Evolutionary conservation across 805 yeast species (phyloP), one percentile per base, ranked within the genome.

Genomic region (Yamadazyma olivae): DNA sequence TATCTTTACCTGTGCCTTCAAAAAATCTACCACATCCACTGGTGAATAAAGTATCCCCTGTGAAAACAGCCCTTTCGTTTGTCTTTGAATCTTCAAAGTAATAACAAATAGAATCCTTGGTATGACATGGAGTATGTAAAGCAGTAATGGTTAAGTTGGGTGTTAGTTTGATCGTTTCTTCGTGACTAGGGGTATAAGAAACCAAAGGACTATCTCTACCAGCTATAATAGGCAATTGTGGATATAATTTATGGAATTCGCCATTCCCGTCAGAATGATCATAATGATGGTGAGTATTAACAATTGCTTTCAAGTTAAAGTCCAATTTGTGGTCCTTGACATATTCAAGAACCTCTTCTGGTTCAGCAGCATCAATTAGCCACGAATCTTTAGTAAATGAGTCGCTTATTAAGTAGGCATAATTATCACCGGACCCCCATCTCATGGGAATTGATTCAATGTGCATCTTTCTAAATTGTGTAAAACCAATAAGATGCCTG

Each of bases 21-120:
- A 93, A 93, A 61, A 93, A 93, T 36, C 98, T 71, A 8, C 99
- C 99, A 57, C 97, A 90, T 2, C 99, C 99, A 28, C 91, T 86
- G 30, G 77, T 84, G 63, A 93, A 93, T 28, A 93, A 67, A 0
- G 99, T 93, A 60, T 93, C 99, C 9, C 99, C 99, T 0, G 97
- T 87, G 63, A 93, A 88, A 2, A 93, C 89, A 3, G 83, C 89
- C 44, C 69, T 70, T 47, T 88, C 77, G 22, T 70, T 72, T 1
- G 89, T 77, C 23, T 58, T 55, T n/a, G 56, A 48, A 55, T 91
- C 98, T 31, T 67, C 66, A 0, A 76, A 88, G 49, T 61, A 83
- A 60, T 88, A 93, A 54, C 98, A 91, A 41, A 93, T 85, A 3
- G 96, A 87, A 61, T 93, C 99, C 60, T 84, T 93, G 0, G 99